These are phyloP conservation scores for Tolypocladium cylindrosporum DNA, from an alignment of 2,329 filamentous ascomycete species.

Conservation along the genomic window DNA sequence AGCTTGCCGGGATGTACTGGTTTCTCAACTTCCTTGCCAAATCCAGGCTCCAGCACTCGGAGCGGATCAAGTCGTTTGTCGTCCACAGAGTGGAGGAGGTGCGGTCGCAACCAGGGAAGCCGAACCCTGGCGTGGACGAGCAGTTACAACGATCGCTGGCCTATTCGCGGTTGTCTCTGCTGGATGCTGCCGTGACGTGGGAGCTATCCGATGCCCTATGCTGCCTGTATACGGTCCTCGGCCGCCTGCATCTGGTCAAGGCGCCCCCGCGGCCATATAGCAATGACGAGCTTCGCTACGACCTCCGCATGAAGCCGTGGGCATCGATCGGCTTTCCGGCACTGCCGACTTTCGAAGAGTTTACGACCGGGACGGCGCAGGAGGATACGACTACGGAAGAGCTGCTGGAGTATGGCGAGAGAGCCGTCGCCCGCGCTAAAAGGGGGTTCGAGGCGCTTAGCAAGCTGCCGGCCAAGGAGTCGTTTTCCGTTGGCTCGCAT, in stretches of 20 bases:
- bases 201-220: conserved; percentile 44
- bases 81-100: conserved; percentile 26
- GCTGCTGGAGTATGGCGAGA: conserved; percentile 35
- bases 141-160: conserved; percentile 39
- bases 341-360: conserved; percentile 55
- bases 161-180: conserved; percentile 49
- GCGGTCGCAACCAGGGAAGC: conserved; percentile 4
- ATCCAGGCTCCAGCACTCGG: conserved; percentile 57
- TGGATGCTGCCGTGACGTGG: conserved; percentile 55
- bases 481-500: conserved; percentile 47
- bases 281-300: conserved; percentile 59
- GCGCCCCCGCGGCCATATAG: conserved; percentile 52
- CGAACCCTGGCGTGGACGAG: conserved; percentile 22
- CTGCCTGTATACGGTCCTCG: conserved; percentile 56
- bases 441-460: conserved; percentile 47
- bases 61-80: conserved; percentile 62
- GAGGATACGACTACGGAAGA: conserved; percentile 24
- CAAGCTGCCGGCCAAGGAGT: conserved; percentile 38
- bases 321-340: conserved; percentile 56
- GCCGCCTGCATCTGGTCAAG: conserved; percentile 45
- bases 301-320: conserved; percentile 82
- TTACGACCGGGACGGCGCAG: conserved; percentile 33
- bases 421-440: conserved; percentile 35
- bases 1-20: conserved; percentile 85
- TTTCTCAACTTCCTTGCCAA: conserved; percentile 68